Evolutionary conservation across 345 rosid species (phyloP).

Genomic region (Lepidium sativum): DNA sequence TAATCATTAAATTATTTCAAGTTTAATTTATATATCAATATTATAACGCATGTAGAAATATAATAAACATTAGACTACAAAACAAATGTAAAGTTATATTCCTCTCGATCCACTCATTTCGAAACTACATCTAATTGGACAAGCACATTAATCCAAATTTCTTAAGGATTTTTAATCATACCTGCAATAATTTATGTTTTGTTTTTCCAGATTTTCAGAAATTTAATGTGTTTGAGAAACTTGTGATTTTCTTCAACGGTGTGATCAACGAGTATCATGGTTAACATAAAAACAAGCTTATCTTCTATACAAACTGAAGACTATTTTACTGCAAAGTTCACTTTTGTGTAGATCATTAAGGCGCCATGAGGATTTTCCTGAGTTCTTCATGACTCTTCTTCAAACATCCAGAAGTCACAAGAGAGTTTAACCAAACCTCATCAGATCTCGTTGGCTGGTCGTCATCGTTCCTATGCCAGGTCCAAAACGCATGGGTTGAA

Average conservation of each 20-base stretch:
- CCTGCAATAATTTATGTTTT: too few species aligned
- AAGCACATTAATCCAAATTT: too few species aligned
- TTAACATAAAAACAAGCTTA: neutral
- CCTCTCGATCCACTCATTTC: too few species aligned
- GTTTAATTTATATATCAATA: neutral
- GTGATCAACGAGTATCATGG: neutral
- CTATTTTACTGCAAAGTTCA: neutral
- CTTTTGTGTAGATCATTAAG: slow-evolving; percentile 12
- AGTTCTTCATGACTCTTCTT: slow-evolving; percentile 32
- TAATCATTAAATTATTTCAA: neutral
- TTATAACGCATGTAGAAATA: too few species aligned
- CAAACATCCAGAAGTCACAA: slow-evolving; percentile 52
- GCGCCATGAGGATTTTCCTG: slow-evolving; percentile 47
- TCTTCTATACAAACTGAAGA: neutral
- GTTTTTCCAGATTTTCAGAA: too few species aligned
- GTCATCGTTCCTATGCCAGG: slow-evolving; percentile 96
- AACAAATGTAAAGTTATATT: too few species aligned
- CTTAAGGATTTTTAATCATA: too few species aligned
- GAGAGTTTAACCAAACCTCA: slow-evolving; percentile 74
- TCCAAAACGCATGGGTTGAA: slow-evolving; percentile 80
- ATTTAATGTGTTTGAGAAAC: too few species aligned
- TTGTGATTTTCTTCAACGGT: neutral
- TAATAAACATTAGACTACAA: too few species aligned
- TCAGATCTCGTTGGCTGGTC: slow-evolving; percentile 86
- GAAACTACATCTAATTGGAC: too few species aligned